Evolutionary conservation across 2,329 filamentous ascomycete species (phyloP).

Genomic region (Aspergillaceae sp.): DNA sequence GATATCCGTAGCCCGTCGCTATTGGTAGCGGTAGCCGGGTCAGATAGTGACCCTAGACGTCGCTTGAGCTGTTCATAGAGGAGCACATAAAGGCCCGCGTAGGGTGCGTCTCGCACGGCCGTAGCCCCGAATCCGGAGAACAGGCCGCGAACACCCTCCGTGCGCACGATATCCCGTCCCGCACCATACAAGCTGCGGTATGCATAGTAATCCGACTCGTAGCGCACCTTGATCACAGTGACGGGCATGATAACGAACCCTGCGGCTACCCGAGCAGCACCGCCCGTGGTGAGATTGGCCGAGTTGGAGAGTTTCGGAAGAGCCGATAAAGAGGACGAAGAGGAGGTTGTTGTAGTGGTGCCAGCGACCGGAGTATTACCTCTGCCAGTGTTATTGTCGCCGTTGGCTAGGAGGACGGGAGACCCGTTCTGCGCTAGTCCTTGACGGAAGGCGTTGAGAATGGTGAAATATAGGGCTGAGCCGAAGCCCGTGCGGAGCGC

Average conservation of each 20-base stretch:
- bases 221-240: constrained; percentile 93
- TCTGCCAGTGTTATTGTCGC: constrained; percentile 4
- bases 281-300: constrained; percentile 78
- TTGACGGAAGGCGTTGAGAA: constrained; percentile 74
- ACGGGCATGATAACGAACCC: constrained; percentile 92
- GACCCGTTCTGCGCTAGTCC: constrained; percentile 43
- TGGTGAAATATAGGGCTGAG: constrained; percentile 87
- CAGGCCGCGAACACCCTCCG: constrained; percentile 71
- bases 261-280: constrained; percentile 72
- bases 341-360: constrained; percentile 33
- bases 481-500: constrained; percentile 90
- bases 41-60: constrained; percentile 19
- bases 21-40: constrained; percentile 1
- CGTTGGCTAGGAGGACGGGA: constrained; percentile 30
- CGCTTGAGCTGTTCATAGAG: constrained; percentile 64
- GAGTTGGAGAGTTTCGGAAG: constrained; percentile 75
- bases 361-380: constrained; percentile 12
- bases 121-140: constrained; percentile 93
- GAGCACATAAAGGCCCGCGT: constrained; percentile 87
- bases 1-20: constrained; percentile 6
- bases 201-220: constrained; percentile 77
- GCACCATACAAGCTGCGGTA: constrained; percentile 71
- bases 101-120: constrained; percentile 87
- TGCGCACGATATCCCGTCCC: constrained; percentile 61
- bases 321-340: constrained; percentile 41